These are phyloP conservation scores for Metschnikowia koreensis DNA, from an alignment of 805 yeast species.

Conservation along the genomic window DNA sequence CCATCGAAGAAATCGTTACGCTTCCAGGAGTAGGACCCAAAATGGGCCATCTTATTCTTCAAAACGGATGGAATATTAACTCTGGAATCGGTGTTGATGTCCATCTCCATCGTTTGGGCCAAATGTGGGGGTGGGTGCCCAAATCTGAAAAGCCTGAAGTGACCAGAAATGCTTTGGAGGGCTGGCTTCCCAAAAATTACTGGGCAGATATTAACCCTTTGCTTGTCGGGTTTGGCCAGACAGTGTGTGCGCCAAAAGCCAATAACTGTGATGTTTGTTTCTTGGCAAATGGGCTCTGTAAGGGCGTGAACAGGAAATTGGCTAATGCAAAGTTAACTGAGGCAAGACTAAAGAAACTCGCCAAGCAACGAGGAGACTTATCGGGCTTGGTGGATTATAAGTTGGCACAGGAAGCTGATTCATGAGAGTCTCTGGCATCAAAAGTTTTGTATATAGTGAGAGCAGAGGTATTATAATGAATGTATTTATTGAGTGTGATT, in stretches of 20 bases:
- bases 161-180: conserved; percentile 65
- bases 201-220: conserved; percentile 88
- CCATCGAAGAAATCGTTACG: conserved; percentile 59
- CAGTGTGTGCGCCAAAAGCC: conserved; percentile 72
- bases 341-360: conserved; percentile 28
- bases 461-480: too few relatives aligned
- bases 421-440: too few relatives aligned
- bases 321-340: conserved; percentile 27
- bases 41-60: conserved; percentile 83
- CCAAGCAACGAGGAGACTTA: conserved; percentile 34
- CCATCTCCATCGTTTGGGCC: conserved; percentile 78
- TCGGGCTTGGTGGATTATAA: conserved; percentile 16
- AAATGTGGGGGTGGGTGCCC: conserved; percentile 76
- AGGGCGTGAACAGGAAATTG: conserved; percentile 50
- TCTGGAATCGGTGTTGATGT: conserved; percentile 94
- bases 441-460: too few relatives aligned
- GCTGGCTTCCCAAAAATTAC: conserved; percentile 67
- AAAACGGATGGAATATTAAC: conserved; percentile 75
- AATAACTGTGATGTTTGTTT: conserved; percentile 70
- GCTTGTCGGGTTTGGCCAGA: conserved; percentile 92
- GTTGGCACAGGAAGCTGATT: not conserved
- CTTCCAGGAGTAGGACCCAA: conserved; percentile 96
- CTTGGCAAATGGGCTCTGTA: conserved; percentile 55
- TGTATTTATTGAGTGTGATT: too few relatives aligned
- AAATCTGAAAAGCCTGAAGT: conserved; percentile 65